These are phyloP conservation scores for Epichloe coenophiala DNA, from an alignment of 2,329 filamentous ascomycete genomes.

Conservation along the genomic window DNA sequence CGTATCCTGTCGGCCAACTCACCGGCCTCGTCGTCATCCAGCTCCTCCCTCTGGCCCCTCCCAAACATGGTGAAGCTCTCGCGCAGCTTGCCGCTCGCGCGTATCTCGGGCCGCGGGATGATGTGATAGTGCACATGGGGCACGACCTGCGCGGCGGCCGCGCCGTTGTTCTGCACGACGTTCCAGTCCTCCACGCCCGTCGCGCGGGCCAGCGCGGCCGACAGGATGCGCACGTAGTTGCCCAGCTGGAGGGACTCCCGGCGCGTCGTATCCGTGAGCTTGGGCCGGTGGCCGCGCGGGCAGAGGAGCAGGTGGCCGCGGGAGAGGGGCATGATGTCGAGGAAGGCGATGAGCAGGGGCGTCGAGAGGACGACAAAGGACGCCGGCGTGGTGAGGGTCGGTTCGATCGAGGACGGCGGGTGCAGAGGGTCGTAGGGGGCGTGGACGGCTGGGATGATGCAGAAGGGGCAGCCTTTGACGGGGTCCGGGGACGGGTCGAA, in stretches of 20 bases:
- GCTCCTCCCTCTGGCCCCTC: constrained; percentile 53
- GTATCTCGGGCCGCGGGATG: constrained; percentile 66
- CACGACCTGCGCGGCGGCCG: constrained; percentile 80
- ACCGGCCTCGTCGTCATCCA: constrained; percentile 62
- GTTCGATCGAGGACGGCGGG: constrained; percentile 26
- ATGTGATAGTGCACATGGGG: constrained; percentile 92
- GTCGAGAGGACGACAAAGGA: constrained; percentile 65
- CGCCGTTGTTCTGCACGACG: constrained; percentile 90
- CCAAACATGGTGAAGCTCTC: constrained; percentile 77
- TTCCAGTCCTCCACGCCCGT: constrained; percentile 81
- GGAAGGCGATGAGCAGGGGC: constrained; percentile 65
- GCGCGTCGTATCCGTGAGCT: constrained; percentile 56
- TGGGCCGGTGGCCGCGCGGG: constrained; percentile 63
- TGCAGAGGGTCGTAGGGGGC: constrained; percentile 29
- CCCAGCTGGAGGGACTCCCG: constrained; percentile 55
- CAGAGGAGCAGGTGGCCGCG: constrained; percentile 73
- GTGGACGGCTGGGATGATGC: constrained; percentile 40
- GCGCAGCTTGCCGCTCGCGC: constrained; percentile 36
- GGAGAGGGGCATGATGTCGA: constrained; percentile 85
- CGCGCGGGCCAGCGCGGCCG: constrained; percentile 52
- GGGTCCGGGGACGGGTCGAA: constrained; percentile 23
- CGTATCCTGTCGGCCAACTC: constrained; percentile 43
- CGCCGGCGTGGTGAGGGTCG: constrained; percentile 25
- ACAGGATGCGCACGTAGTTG: constrained; percentile 55
- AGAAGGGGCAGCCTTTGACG: constrained; percentile 43